Evolutionary conservation across 73 alveolate genomes (phyloP).

Genomic region (Paramecium bursaria): DNA sequence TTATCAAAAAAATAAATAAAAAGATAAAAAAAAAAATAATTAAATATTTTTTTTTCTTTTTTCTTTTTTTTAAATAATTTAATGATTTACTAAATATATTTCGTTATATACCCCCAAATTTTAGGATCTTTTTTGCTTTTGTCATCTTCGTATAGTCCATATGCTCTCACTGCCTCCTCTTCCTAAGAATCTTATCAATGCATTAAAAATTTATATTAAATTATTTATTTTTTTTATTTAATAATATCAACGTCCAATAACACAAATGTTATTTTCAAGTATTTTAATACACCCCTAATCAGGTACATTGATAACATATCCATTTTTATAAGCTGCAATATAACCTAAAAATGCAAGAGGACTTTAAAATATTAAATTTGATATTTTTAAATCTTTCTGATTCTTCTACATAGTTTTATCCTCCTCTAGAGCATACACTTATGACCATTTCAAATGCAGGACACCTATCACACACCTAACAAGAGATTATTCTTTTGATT

Average conservation of each 20-base stretch:
- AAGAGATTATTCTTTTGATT: neutral
- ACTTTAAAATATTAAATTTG: slow-evolving; percentile 37
- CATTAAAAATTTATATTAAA: no score
- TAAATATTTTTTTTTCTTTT: no score
- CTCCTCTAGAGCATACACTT: neutral
- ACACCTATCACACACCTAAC: slow-evolving; percentile 32
- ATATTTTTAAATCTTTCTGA: neutral
- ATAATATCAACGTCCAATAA: slow-evolving; percentile 30
- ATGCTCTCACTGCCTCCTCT: no score
- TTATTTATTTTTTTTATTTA: no score
- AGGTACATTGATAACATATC: slow-evolving; percentile 25
- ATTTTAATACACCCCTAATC: slow-evolving; percentile 10
- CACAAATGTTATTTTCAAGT: slow-evolving; percentile 44
- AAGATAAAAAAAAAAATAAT: no score
- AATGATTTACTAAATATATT: no score
- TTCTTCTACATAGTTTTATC: neutral
- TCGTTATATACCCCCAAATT: no score
- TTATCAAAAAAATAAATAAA: no score
- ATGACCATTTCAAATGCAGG: slow-evolving; percentile 6
- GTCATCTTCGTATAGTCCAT: no score
- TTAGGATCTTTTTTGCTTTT: no score
- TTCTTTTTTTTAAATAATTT: no score
- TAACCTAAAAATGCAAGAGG: slow-evolving; percentile 54
- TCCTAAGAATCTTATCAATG: no score
- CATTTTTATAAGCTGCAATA: slow-evolving; percentile 23